Base-by-base conservation (phyloP, 2,329 filamentous ascomycete species). In the Coniochaeta pulveracea region DNA sequence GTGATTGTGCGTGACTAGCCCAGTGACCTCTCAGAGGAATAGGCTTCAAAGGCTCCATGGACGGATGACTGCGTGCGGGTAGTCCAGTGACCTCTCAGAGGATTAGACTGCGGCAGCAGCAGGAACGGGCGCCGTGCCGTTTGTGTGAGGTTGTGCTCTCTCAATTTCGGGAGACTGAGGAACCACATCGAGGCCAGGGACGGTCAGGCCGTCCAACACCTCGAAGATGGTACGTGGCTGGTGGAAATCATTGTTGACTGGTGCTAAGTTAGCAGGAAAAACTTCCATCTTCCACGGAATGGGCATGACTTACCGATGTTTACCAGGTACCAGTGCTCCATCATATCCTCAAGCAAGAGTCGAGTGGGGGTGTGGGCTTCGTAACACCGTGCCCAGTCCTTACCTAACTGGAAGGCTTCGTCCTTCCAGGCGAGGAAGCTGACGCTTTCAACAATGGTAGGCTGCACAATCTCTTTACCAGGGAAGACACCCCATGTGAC, bases 401-500 rank as follows among this genome's bases (percentile, higher is more conserved):
- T 72, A 35, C 91, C 91, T 8, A 98, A 71, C 40, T 84, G 76
- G 66, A 86, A 98, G 11, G 93, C 93, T 59, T 98, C 91, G 46
- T 98, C 91, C 60, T 93, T 93, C 91, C 91, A 98, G 3, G 91
- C 91, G 34, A 98, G 66, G 71, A 98, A 98, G 55, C 85, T 93
- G 54, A 98, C 80, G 12, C 85, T 93, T 62, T 98, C 91, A 34
- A 98, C 91, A 48, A 98, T 95, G n/a, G 91, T 98, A 10, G 91
- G 91, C 57, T 98, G 91, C n/a, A 98, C 88, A 51, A 98, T 95
- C 58, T 98, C 91, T 56, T 96, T 93, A 37, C 91, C 91, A 0
- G 91, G 89, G 64, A 96, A 98, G 21, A 98, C 93, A 58, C 91
- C 91, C 91, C 91, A 98, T 2, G 91, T 98, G 32, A 98, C 84